A percentile compares a stretch with the other conserved stretches of the same genome.
Conservation (phyloP, 2,329 filamentous ascomycete species). For the Alternaria infectoria region DNA sequence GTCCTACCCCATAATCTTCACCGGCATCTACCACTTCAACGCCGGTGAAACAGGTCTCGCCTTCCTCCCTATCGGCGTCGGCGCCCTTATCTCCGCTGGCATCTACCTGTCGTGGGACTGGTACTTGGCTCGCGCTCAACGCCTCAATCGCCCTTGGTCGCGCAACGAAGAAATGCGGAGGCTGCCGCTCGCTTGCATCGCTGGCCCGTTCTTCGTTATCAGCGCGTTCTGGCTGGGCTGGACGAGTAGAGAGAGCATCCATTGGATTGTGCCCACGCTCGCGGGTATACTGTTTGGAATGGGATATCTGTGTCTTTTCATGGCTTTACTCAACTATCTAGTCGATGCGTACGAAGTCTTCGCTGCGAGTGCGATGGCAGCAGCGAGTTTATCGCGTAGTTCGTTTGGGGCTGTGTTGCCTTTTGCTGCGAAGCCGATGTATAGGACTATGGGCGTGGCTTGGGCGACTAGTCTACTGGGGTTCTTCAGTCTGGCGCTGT, state of each 20-base stretch:
- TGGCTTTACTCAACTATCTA: conserved; percentile 66
- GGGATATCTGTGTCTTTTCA: conserved; percentile 58
- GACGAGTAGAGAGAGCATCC: conserved; percentile 45
- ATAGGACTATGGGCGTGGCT: conserved; percentile 69
- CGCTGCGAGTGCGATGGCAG: conserved; percentile 79
- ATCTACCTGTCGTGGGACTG: conserved; percentile 71
- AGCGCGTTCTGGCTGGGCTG: conserved; percentile 54
- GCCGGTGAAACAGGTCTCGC: conserved; percentile 70
- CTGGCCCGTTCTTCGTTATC: conserved; percentile 64
- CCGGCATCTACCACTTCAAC: conserved; percentile 66
- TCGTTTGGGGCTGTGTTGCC: conserved; percentile 71
- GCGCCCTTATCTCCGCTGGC: conserved; percentile 63
- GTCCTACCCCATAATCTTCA: conserved; percentile 73
- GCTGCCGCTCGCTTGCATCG: conserved; percentile 73
- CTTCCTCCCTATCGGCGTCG: conserved; percentile 72
- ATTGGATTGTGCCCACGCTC: conserved; percentile 54
- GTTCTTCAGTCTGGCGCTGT: conserved; percentile 57
- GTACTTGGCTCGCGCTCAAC: conserved; percentile 61
- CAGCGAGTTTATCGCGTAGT: conserved; percentile 76
- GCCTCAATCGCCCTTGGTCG: conserved; percentile 61
- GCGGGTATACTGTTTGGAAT: conserved; percentile 53
- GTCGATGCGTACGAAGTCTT: conserved; percentile 73
- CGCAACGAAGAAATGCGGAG: conserved; percentile 70
- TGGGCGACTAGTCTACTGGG: conserved; percentile 66
- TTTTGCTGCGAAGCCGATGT: conserved; percentile 63